phyloP scores from a whole-genome alignment of 1,139 yeast genomes.

The Lodderomyces oxycetoniae region DNA sequence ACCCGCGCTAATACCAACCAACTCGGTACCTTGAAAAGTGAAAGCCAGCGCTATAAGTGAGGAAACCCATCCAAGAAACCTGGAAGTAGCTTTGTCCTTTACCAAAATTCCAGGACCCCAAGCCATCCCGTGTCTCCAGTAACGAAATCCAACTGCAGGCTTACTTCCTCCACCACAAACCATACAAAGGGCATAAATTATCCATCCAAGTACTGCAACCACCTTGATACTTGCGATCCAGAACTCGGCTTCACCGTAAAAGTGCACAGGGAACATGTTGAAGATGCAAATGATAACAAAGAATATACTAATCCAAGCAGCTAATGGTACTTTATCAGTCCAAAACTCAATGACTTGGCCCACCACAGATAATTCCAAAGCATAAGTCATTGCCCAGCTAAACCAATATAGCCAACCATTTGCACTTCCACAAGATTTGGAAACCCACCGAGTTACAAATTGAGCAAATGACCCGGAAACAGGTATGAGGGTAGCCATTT shows the following conservation, averaged over 20 bases:
- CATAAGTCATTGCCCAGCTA: constrained; percentile 80
- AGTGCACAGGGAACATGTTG: constrained; percentile 41
- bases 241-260: constrained; percentile 45
- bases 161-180: constrained; percentile 68
- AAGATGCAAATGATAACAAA: constrained; percentile 34
- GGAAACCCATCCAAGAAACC: constrained; percentile 64
- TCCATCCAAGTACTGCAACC: constrained; percentile 66
- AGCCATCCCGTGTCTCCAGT: constrained; percentile 93
- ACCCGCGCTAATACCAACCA: constrained; percentile 85
- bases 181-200: constrained; percentile 61
- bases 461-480: constrained; percentile 60
- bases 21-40: constrained; percentile 76
- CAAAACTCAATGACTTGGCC: constrained; percentile 74
- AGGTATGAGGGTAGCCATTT: constrained; percentile 72
- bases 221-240: constrained; percentile 61
- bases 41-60: constrained; percentile 67
- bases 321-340: constrained; percentile 69
- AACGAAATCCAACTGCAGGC: constrained; percentile 77
- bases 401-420: constrained; percentile 86
- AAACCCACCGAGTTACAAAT: constrained; percentile 54
- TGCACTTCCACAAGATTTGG: constrained; percentile 73
- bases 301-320: constrained; percentile 74
- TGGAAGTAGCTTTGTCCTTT: constrained; percentile 42
- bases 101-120: constrained; percentile 61
- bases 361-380: constrained; percentile 74